These are phyloP conservation scores for Lentinus brumalis DNA, from an alignment of 768 basidiomycete species.

Conservation along the genomic window DNA sequence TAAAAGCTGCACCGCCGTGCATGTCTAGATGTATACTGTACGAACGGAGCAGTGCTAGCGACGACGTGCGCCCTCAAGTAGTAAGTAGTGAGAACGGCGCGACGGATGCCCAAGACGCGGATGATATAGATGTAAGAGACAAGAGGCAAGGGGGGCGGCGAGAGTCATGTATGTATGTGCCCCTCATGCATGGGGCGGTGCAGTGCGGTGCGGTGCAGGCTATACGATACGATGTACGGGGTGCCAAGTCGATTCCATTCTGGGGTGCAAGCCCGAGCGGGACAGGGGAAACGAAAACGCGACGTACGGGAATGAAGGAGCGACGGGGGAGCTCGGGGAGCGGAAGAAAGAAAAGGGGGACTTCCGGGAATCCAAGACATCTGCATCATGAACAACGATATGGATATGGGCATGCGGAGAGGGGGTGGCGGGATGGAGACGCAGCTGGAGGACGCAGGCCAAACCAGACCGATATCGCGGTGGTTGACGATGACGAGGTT, in stretches of 20 bases:
- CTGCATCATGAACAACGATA: background rate
- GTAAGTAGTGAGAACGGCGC: too few relatives aligned
- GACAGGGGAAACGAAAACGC: background rate
- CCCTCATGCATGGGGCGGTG: too few relatives aligned
- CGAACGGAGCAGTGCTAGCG: background rate
- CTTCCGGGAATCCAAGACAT: background rate
- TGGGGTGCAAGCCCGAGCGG: background rate
- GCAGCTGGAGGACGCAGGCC: too few relatives aligned
- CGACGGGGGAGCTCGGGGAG: background rate
- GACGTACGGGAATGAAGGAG: background rate
- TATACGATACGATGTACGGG: too few relatives aligned
- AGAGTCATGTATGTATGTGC: too few relatives aligned
- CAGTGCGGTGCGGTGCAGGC: too few relatives aligned
- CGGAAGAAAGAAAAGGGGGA: background rate
- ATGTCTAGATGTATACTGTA: background rate
- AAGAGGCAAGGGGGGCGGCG: too few relatives aligned
- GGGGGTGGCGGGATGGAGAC: too few relatives aligned
- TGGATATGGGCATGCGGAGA: background rate
- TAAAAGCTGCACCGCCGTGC: background rate
- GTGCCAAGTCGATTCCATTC: background rate
- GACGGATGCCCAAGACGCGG: too few relatives aligned
- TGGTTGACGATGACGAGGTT: too few relatives aligned
- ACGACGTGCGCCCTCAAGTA: background rate
- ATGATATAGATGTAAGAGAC: too few relatives aligned
- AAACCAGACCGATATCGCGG: too few relatives aligned